phyloP scores from a whole-genome alignment of 2,329 filamentous ascomycete species.

The Scedosporium dehoogii region DNA sequence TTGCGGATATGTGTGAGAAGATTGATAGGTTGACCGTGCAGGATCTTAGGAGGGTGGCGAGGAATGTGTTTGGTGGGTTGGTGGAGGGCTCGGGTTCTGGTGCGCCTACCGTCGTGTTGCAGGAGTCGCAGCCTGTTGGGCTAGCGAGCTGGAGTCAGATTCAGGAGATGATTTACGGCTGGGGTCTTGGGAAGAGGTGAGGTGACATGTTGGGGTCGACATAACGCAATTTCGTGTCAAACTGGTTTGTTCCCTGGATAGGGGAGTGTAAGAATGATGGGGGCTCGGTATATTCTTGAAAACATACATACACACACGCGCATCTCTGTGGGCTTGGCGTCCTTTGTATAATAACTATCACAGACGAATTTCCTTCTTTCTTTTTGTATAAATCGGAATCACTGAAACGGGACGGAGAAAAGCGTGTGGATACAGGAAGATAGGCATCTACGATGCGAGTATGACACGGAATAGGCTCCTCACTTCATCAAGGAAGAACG shows the following conservation, averaged over 20 bases:
- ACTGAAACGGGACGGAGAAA: neutral
- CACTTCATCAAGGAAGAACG: neutral
- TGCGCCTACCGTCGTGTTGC: conserved; percentile 85
- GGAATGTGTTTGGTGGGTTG: conserved; percentile 64
- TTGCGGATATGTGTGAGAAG: conserved; percentile 81
- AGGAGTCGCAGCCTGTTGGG: conserved; percentile 74
- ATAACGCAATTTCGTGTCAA: too few relatives aligned
- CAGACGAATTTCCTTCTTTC: neutral
- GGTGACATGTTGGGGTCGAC: too few relatives aligned
- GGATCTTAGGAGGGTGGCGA: conserved; percentile 75
- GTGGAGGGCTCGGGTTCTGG: conserved; percentile 71
- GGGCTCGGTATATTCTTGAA: too few relatives aligned
- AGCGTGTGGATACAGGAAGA: neutral
- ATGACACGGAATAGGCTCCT: neutral
- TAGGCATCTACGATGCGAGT: neutral
- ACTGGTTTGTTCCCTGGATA: too few relatives aligned
- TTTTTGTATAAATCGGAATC: neutral
- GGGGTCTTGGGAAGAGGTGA: conserved; percentile 61
- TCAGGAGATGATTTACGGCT: conserved; percentile 72
- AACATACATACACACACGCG: neutral
- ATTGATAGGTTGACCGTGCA: conserved; percentile 74
- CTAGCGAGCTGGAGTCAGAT: conserved; percentile 80
- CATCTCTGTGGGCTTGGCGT: neutral
- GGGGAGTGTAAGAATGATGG: too few relatives aligned
- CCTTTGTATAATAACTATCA: neutral